phyloP scores from a whole-genome alignment of 2,329 filamentous ascomycete genomes.

The Teratosphaeria pseudoeucalypti region DNA sequence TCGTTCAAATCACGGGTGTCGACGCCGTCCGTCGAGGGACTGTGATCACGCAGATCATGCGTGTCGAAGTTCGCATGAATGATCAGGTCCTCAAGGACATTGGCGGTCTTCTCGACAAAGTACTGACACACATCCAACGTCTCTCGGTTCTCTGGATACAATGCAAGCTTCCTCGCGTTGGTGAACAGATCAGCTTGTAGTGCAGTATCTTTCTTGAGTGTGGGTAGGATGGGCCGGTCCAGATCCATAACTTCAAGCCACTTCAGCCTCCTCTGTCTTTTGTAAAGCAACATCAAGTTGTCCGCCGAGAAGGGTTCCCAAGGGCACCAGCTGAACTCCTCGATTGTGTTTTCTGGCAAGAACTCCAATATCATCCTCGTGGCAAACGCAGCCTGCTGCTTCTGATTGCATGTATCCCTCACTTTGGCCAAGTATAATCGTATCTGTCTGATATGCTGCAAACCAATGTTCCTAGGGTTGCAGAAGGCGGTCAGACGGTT shows the following conservation, averaged over 20 bases:
- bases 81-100: constrained; percentile 36
- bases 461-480: constrained; percentile 37
- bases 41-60: constrained; percentile 14
- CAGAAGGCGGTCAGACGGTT: constrained; percentile 35
- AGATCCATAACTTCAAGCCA: constrained; percentile 40
- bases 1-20: constrained; percentile 35
- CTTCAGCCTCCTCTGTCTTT: constrained; percentile 39
- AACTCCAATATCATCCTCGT: constrained; percentile 39
- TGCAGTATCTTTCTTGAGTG: constrained; percentile 32
- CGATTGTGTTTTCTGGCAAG: constrained; percentile 1
- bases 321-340: constrained; percentile 34
- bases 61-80: constrained; percentile 37
- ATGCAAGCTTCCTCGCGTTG: constrained; percentile 33
- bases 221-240: constrained; percentile 31
- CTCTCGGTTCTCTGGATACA: constrained; percentile 37
- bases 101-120: constrained; percentile 31
- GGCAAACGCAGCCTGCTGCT: constrained; percentile 37
- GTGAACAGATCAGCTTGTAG: constrained; percentile 31
- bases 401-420: constrained; percentile 32
- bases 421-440: constrained; percentile 37
- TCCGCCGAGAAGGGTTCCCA: constrained; percentile 39
- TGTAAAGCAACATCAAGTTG: constrained; percentile 38
- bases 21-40: constrained; percentile 6
- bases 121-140: constrained; percentile 35
- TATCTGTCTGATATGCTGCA: constrained; percentile 36